Percentiles rank a stretch among this genome's conserved stretches.
Evolutionary conservation across 768 basidiomycete genomes (phyloP).

Genomic region (Scleroderma citrinum): DNA sequence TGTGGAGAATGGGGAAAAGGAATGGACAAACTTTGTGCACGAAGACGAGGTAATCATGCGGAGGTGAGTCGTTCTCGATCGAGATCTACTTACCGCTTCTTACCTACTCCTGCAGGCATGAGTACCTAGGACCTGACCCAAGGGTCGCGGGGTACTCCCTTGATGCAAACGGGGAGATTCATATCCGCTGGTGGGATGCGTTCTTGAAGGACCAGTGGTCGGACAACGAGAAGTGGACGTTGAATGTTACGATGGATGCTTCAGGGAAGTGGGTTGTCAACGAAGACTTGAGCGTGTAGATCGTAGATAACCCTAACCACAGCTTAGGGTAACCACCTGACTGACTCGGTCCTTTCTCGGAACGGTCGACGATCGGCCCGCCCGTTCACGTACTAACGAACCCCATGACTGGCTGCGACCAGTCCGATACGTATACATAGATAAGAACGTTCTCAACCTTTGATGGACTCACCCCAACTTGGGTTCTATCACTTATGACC

Average conservation of each 20-base stretch:
- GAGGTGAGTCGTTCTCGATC: slow-evolving; percentile 18
- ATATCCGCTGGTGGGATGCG: slow-evolving; percentile 40
- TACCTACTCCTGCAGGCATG: slow-evolving; percentile 27
- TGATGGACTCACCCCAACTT: neutral
- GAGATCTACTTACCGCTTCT: neutral
- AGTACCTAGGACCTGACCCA: slow-evolving; percentile 40
- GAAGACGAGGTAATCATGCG: slow-evolving; percentile 27
- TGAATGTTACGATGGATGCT: slow-evolving; percentile 30
- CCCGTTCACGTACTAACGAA: neutral
- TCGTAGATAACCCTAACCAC: slow-evolving; percentile 1
- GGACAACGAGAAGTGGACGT: slow-evolving; percentile 36
- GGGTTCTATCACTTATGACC: slow-evolving; percentile 33
- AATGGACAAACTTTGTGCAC: slow-evolving; percentile 31
- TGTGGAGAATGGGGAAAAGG: slow-evolving; percentile 16
- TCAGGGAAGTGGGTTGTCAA: slow-evolving; percentile 36
- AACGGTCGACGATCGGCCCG: neutral
- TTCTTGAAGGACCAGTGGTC: slow-evolving; percentile 41
- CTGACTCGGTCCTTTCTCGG: neutral
- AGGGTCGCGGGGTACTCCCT: slow-evolving; percentile 37
- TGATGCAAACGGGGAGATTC: slow-evolving; percentile 33
- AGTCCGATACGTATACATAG: slow-evolving; percentile 2
- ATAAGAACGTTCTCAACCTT: slow-evolving; percentile 5
- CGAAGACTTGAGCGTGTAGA: slow-evolving; percentile 12
- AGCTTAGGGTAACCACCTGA: neutral
- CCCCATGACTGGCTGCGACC: neutral